A percentile compares a stretch with the other conserved stretches of the same genome.
Conservation (phyloP, 2,329 filamentous ascomycete genomes). For the Ceratocystis cubensis region DNA sequence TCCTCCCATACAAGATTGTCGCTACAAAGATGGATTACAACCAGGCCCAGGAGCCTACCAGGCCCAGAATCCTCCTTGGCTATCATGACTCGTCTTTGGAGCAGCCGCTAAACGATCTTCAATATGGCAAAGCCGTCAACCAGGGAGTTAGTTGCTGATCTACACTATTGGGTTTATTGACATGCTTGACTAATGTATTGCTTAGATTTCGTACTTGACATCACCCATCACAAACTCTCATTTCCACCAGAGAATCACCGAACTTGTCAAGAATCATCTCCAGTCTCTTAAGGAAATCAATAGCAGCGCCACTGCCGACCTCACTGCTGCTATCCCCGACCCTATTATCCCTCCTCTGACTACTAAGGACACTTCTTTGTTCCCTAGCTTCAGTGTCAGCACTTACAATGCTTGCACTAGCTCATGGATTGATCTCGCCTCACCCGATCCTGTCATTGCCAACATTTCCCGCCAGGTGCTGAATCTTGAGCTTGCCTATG, state of each 20-base stretch:
- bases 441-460: constrained; percentile 66
- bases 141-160: constrained; percentile 44
- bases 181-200: constrained; percentile 21
- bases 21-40: constrained; percentile 5
- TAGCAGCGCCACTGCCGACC: constrained; percentile 30
- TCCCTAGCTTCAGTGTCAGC: constrained; percentile 53
- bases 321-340: constrained; percentile 38
- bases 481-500: constrained; percentile 84
- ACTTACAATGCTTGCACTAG: constrained; percentile 71
- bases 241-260: constrained; percentile 57
- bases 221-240: constrained; percentile 62
- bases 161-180: neutral
- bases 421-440: constrained; percentile 84
- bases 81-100: constrained; percentile 57
- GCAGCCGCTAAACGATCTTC: constrained; percentile 47
- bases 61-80: constrained; percentile 33
- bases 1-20: neutral
- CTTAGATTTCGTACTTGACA: constrained; percentile 65
- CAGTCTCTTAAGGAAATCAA: constrained; percentile 33
- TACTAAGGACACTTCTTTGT: constrained; percentile 64
- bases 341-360: constrained; percentile 57
- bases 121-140: constrained; percentile 56
- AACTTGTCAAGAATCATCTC: constrained; percentile 46
- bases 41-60: neutral
- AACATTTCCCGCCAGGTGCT: constrained; percentile 82